Percentiles rank a stretch among this genome's conserved stretches.
Conservation (phyloP, 768 basidiomycete genomes). For the Auricularia sp. region DNA sequence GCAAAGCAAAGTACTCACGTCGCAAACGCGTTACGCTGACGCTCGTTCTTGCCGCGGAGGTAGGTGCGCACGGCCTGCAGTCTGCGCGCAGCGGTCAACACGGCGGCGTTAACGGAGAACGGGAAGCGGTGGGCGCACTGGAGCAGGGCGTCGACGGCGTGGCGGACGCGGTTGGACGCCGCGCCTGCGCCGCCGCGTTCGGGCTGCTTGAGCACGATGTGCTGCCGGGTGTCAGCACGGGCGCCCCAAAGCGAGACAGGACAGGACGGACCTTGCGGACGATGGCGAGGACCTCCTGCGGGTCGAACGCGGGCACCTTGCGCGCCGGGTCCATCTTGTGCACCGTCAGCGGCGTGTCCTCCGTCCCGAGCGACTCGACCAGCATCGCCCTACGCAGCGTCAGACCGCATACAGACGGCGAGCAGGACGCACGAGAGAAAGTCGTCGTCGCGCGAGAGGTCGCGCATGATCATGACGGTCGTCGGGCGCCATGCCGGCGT, state of each 20-base stretch:
- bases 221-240: constrained; percentile 3
- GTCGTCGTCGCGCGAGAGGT: constrained; percentile 85
- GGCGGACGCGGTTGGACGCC: constrained; percentile 37
- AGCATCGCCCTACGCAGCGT: constrained; percentile 38
- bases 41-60: constrained; percentile 63
- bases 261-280: constrained; percentile 60
- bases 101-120: neutral
- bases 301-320: constrained; percentile 65
- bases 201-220: constrained; percentile 10
- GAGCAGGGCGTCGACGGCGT: constrained; percentile 71
- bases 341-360: constrained; percentile 63
- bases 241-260: neutral
- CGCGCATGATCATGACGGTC: constrained; percentile 84
- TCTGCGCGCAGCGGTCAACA: constrained; percentile 27
- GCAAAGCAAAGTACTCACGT: constrained; percentile 50
- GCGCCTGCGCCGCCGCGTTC: constrained; percentile 9
- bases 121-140: constrained; percentile 38
- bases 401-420: neutral
- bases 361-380: constrained; percentile 78
- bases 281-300: constrained; percentile 55
- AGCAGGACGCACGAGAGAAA: constrained; percentile 47
- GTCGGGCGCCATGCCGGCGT: constrained; percentile 59
- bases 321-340: constrained; percentile 83
- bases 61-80: constrained; percentile 69
- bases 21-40: constrained; percentile 85